phyloP scores from a whole-genome alignment of 2,329 filamentous ascomycete genomes.

The Apiospora saccharicola region DNA sequence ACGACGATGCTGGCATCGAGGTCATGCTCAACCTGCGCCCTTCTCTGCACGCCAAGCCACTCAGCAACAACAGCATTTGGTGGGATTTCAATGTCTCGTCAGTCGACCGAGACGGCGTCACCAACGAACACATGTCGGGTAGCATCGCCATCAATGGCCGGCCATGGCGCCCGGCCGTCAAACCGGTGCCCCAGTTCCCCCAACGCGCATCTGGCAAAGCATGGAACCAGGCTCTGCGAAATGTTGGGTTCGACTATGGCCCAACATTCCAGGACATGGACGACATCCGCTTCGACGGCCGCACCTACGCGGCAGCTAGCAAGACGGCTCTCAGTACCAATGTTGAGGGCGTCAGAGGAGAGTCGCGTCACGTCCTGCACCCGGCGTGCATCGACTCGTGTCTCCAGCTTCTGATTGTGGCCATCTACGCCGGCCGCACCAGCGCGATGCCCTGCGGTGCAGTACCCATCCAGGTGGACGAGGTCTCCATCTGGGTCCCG shows the following conservation, averaged over 20 bases:
- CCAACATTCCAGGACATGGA: constrained; percentile 46
- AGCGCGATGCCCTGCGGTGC: constrained; percentile 42
- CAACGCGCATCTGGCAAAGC: constrained; percentile 35
- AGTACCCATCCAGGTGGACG: constrained; percentile 41
- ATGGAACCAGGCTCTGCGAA: constrained; percentile 43
- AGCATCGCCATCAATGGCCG: constrained; percentile 36
- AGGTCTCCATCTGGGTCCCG: constrained; percentile 36
- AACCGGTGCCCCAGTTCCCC: constrained; percentile 28
- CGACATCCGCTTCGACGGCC: constrained; percentile 39
- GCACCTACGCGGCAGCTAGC: constrained; percentile 38
- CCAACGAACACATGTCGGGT: constrained; percentile 40
- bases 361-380: constrained; percentile 50
- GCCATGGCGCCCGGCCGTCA: constrained; percentile 20
- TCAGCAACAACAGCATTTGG: constrained; percentile 31
- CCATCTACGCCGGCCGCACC: constrained; percentile 39
- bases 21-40: constrained; percentile 36
- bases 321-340: constrained; percentile 34
- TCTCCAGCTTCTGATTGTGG: constrained; percentile 44
- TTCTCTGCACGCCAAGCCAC: constrained; percentile 28
- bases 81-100: constrained; percentile 43
- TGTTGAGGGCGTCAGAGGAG: constrained; percentile 34
- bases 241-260: constrained; percentile 49
- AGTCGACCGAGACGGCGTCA: constrained; percentile 28
- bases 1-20: constrained; percentile 42
- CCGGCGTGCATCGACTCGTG: constrained; percentile 48